A percentile compares a stretch with the other conserved stretches of the same genome.
Conservation (phyloP, 1,284 basidiomycete genomes). For the Ceratobasidium sp. region DNA sequence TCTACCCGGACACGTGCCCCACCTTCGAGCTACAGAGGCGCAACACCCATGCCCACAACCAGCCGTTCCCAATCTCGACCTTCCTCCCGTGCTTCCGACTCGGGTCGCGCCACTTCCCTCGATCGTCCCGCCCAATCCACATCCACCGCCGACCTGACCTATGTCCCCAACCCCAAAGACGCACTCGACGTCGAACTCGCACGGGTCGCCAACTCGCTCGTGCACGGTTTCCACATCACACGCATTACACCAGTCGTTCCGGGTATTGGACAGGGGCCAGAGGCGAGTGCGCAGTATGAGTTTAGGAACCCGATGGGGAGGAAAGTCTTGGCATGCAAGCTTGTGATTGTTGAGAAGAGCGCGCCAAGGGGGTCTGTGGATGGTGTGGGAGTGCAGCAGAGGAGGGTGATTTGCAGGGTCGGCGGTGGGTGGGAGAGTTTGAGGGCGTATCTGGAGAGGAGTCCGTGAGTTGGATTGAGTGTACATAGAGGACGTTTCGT, state of each 20-base stretch:
- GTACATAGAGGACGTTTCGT: no score
- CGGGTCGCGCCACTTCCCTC: conserved; percentile 19
- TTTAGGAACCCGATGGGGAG: conserved; percentile 78
- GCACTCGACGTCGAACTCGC: conserved; percentile 87
- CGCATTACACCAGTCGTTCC: conserved; percentile 82
- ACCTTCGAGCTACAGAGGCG: conserved; percentile 78
- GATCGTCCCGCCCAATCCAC: conserved; percentile 7
- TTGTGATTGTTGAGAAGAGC: conserved; percentile 73
- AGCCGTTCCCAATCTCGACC: conserved; percentile 40
- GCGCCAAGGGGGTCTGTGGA: conserved; percentile 68
- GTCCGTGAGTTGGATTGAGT: neutral
- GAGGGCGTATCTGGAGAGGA: conserved; percentile 36
- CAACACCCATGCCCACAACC: conserved; percentile 62
- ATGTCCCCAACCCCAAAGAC: conserved; percentile 81
- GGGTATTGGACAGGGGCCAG: conserved; percentile 69
- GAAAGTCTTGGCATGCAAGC: conserved; percentile 82
- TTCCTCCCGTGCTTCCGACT: conserved; percentile 56
- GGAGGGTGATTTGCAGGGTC: conserved; percentile 89
- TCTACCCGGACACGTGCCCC: conserved; percentile 56
- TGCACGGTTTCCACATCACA: conserved; percentile 80
- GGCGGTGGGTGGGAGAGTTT: conserved; percentile 69
- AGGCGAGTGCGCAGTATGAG: conserved; percentile 85
- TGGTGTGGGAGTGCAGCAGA: conserved; percentile 65
- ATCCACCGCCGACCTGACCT: conserved; percentile 63
- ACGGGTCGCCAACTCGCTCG: conserved; percentile 77